Base-by-base conservation (phyloP, 352 stramenopile genomes). In the Plasmopara muralis region DNA sequence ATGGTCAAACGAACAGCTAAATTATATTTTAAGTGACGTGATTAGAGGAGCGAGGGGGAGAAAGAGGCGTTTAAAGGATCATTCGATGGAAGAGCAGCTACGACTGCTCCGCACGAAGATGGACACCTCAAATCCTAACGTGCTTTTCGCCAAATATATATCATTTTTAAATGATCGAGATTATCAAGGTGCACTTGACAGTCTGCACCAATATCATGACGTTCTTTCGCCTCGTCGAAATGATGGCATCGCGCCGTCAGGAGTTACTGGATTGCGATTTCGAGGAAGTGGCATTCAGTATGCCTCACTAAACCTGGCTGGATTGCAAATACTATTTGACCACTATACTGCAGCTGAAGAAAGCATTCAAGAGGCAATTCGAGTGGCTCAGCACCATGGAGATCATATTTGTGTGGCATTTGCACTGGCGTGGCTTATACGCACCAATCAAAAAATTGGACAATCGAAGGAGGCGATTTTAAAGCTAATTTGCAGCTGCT, bases 181-280 rank as follows among this genome's bases (percentile, higher is more conserved):
- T 52, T 94, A 95, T 52, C 76, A 88, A 34, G 71, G 69, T 13
- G 89, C 93, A 16, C 58, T 97, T 5, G 85, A 97, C 50, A 83
- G 73, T 25, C 71, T 98, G n/a, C 90, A 97, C 54, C 74, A 86
- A 50, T 98, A 97, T 56, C 95, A 97, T 68, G 93, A 98, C 51
- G 82, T 96, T 48, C 73, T 83, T 8, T 85, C 95, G 30, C 76
- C 89, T 25, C 66, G 47, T 20, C 54, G 52, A 66, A 59, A 52
- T 18, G 55, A 69, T 46, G 45, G 13, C 12, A 55, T 25, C 3
- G 20, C 9, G 9, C 29, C 53, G 25, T 13, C 43, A 51, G 35
- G 30, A 18, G 39, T 20, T 20, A 13, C 43, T 48, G 55, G 47
- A 2, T 42, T 75, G 34, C 74, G 83, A 50, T 87, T 85, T 47